Base-by-base conservation (phyloP, 2,329 filamentous ascomycete species). In the Phialemonium atrogriseum region DNA sequence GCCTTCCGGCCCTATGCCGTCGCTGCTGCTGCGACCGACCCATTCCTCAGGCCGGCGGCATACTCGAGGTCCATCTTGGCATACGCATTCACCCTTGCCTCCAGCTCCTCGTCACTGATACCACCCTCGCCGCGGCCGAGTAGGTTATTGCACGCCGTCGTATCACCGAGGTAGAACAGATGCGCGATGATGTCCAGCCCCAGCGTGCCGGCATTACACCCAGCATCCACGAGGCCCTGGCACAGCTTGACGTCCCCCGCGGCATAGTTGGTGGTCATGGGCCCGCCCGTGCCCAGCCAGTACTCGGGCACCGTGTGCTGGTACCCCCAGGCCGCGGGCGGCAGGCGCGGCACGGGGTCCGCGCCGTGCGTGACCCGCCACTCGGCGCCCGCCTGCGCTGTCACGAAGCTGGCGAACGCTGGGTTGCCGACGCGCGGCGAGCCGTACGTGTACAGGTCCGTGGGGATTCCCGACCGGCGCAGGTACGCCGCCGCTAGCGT, bases 271-370 rank as follows among this genome's bases (percentile, higher is more conserved):
- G 51, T 42, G 6, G 53, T 56, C 30, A 40, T 46, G 11, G 50
- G 41, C 3, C 32, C 32, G 11, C 60, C 60, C 19, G 45, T 48
- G 7, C 58, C 49, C 21, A 81, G 59, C 66, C 73, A 84, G 56
- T 77, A 84, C 61, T 86, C 82, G 2, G 80, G 78, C 11, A 64
- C 71, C n/a, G 73, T 70, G 52, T 85, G 81, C 23, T 68, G 59
- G 59, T 76, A 86, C 20, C 70, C 70, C 31, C 80, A 51, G 27
- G 70, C 32, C 35, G 73, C 55, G 9, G 77, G 71, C 2, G 81
- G 80, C 22, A 87, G 62, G 25, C 75, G 69, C 0, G 82, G 77
- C 2, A 86, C 71, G 1, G 78, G 75, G 50, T 87, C 83, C 43
- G 70, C 59, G 24, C 55, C 56, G 55, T 86, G 80, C 2, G 81